Conservation (phyloP, 2,329 filamentous ascomycete species). For the Arthrobotrys musiformis region DNA sequence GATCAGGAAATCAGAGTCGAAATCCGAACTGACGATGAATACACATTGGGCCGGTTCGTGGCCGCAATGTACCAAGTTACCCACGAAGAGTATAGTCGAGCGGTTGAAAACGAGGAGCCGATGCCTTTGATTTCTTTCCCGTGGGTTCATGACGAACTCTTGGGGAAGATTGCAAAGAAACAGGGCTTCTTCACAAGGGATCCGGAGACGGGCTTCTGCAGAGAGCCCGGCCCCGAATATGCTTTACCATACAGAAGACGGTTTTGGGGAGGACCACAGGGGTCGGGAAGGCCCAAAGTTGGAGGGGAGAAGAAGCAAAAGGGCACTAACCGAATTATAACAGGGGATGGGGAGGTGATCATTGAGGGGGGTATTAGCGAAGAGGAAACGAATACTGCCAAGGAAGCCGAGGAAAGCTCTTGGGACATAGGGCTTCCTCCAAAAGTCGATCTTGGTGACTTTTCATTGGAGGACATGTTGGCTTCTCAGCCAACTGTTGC, state of each 20-base stretch:
- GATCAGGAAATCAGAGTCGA: constrained; percentile 73
- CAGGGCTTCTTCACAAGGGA: constrained; percentile 32
- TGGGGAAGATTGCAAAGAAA: constrained; percentile 74
- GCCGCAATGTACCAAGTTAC: constrained; percentile 91
- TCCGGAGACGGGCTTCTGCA: constrained; percentile 17
- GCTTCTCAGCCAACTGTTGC: not conserved
- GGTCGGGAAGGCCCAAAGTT: not conserved
- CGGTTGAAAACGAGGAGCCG: constrained; percentile 67
- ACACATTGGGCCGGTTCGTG: constrained; percentile 75
- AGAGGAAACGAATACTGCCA: not conserved
- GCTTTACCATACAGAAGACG: constrained; percentile 11
- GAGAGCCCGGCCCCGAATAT: constrained; percentile 11
- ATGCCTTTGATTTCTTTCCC: constrained; percentile 93
- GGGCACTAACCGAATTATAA: not conserved
- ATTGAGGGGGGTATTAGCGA: not conserved
- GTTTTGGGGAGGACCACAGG: not conserved
- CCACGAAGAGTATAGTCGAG: constrained; percentile 73
- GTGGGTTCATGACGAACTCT: constrained; percentile 82
- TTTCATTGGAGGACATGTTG: constrained; percentile 17
- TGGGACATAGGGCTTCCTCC: constrained; percentile 15
- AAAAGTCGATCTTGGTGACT: not conserved
- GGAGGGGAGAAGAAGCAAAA: not conserved
- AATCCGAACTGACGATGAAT: constrained; percentile 71
- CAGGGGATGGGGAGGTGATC: not conserved
- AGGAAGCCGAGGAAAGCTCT: not conserved